These are phyloP conservation scores for Bipolaris cookei DNA, from an alignment of 2,329 filamentous ascomycete species.

Conservation along the genomic window DNA sequence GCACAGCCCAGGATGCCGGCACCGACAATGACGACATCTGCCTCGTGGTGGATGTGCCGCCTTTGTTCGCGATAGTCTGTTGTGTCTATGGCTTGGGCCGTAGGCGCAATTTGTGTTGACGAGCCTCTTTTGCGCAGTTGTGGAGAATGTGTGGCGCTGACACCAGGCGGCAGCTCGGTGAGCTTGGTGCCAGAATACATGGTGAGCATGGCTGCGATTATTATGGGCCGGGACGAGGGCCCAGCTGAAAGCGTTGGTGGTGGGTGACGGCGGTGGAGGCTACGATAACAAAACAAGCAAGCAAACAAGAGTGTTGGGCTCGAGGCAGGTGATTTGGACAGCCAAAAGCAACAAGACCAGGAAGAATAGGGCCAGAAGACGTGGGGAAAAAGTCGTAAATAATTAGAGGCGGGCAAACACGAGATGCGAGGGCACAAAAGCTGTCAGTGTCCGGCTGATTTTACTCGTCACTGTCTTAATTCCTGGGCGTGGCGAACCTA, in stretches of 20 bases:
- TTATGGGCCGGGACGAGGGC: constrained; percentile 23
- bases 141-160: constrained; percentile 19
- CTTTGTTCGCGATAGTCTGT: constrained; percentile 52
- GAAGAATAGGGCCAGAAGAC: neutral
- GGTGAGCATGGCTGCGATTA: constrained; percentile 30
- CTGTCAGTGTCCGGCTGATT: constrained; percentile 12
- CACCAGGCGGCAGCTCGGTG: constrained; percentile 32
- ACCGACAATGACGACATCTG: constrained; percentile 89
- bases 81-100: constrained; percentile 20
- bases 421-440: neutral
- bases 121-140: constrained; percentile 21
- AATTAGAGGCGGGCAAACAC: neutral
- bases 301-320: neutral
- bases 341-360: neutral
- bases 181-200: constrained; percentile 35
- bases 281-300: neutral
- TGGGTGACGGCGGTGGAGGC: neutral
- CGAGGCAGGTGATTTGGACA: neutral
- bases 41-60: constrained; percentile 63
- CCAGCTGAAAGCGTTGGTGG: constrained; percentile 5
- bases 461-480: neutral
- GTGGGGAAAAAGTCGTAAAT: neutral
- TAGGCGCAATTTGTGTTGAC: constrained; percentile 20
- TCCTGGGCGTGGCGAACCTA: constrained; percentile 26
- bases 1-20: constrained; percentile 91